A percentile compares a stretch with the other conserved stretches of the same genome.
Conservation (phyloP, 2,329 filamentous ascomycete species). For the Diaporthe ampelina region DNA sequence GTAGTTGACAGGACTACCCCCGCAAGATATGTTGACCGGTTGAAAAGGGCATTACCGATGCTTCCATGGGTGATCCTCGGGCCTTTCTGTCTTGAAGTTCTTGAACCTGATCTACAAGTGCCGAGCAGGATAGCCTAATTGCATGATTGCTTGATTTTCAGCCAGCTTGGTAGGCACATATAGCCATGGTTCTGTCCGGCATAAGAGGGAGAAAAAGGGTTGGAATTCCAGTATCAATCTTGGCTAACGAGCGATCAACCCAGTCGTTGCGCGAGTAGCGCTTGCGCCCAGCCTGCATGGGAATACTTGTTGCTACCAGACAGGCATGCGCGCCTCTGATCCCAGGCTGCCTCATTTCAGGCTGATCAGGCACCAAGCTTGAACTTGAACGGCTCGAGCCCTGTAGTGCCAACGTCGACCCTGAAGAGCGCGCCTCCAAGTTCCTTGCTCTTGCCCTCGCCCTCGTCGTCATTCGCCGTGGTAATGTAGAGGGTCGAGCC, state of each 20-base stretch:
- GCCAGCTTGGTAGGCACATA: conserved; percentile 21
- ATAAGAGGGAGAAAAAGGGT: neutral
- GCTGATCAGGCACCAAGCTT: conserved; percentile 56
- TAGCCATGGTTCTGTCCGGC: conserved; percentile 24
- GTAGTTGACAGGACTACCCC: conserved; percentile 1
- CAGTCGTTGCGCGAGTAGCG: conserved; percentile 2
- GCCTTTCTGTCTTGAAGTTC: neutral
- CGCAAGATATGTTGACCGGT: too few relatives aligned
- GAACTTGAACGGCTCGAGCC: conserved; percentile 75
- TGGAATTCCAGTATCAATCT: conserved; percentile 24
- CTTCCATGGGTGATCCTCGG: conserved; percentile 16
- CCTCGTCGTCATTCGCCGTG: conserved; percentile 76
- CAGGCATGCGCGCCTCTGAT: neutral
- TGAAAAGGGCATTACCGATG: neutral
- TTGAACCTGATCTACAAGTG: conserved; percentile 19
- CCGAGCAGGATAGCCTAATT: neutral
- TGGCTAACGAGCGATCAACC: conserved; percentile 15
- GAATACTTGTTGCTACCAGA: conserved; percentile 8
- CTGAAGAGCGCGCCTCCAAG: conserved; percentile 81
- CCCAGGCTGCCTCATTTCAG: conserved; percentile 7
- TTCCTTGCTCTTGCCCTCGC: conserved; percentile 73
- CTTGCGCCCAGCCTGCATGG: neutral
- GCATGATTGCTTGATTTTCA: conserved; percentile 28
- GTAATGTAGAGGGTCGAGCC: conserved; percentile 85
- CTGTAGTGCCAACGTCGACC: conserved; percentile 81